Conservation (phyloP, 2,329 filamentous ascomycete genomes). For the Cephalotrichum gorgonifer region DNA sequence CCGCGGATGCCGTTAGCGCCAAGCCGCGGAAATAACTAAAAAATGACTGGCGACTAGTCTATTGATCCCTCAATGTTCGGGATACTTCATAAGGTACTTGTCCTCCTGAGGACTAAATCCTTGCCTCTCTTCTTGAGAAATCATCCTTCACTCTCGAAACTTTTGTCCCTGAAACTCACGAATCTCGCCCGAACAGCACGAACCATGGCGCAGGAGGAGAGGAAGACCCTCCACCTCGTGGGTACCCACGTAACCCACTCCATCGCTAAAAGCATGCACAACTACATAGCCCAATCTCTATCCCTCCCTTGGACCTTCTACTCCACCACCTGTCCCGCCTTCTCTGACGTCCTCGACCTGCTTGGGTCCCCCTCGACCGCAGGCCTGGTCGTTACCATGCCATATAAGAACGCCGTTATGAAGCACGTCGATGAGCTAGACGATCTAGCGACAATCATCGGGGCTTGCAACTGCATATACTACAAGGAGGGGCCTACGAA, state of each 20-base stretch:
- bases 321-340: constrained; percentile 16
- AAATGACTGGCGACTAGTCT: no score
- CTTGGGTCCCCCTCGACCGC: constrained; percentile 18
- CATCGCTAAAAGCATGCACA: constrained; percentile 28
- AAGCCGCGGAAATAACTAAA: no score
- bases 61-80: no score
- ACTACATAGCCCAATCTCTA: constrained; percentile 23
- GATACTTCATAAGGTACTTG: no score
- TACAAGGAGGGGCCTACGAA: constrained; percentile 7
- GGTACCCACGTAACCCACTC: constrained; percentile 28
- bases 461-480: constrained; percentile 27
- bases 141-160: no score
- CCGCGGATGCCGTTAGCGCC: no score
- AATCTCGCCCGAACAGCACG: no score
- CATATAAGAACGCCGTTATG: constrained; percentile 26
- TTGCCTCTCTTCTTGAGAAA: no score
- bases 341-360: constrained; percentile 20
- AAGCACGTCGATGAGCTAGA: constrained; percentile 24
- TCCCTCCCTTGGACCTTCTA: constrained; percentile 19
- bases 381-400: constrained; percentile 22
- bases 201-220: constrained; percentile 6
- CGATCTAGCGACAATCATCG: constrained; percentile 20
- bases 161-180: no score
- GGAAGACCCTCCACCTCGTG: constrained; percentile 21
- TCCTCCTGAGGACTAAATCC: no score